phyloP scores from a whole-genome alignment of 1,284 basidiomycete species.

The Boletus chippewaensis region DNA sequence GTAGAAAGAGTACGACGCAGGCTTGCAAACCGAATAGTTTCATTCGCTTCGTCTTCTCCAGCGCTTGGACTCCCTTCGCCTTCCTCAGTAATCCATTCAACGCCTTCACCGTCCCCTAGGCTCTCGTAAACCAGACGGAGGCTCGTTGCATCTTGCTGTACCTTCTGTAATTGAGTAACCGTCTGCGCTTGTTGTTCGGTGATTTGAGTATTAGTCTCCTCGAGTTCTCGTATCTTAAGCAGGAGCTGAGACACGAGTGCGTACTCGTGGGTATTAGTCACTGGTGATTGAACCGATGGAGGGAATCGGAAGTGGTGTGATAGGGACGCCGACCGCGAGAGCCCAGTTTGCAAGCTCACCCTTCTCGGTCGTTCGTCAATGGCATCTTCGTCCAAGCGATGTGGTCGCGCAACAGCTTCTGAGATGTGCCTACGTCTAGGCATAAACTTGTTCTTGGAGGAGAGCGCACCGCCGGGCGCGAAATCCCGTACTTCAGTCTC shows the following conservation, averaged over 20 bases:
- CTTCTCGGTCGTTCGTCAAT: conserved; percentile 21
- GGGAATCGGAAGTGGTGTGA: conserved; percentile 21
- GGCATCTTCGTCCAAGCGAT: conserved; percentile 1
- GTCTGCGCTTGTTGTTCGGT: conserved; percentile 61
- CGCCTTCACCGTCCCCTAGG: conserved; percentile 50
- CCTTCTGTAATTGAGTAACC: conserved; percentile 52
- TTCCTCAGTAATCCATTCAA: conserved; percentile 33
- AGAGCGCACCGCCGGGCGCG: conserved; percentile 49
- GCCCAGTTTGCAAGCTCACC: conserved; percentile 12
- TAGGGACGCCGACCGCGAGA: conserved; percentile 26
- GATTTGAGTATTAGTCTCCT: conserved; percentile 68
- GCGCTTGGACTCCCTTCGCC: conserved; percentile 30
- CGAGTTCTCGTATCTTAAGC: conserved; percentile 72
- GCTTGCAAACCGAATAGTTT: conserved; percentile 42
- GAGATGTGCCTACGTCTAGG: conserved; percentile 28
- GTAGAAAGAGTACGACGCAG: conserved; percentile 37
- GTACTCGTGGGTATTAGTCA: conserved; percentile 36
- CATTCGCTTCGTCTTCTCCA: conserved; percentile 22
- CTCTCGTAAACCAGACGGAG: conserved; percentile 69
- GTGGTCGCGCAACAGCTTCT: conserved; percentile 19
- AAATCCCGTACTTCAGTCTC: conserved; percentile 46
- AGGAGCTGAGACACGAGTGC: conserved; percentile 66
- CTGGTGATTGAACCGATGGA: conserved; percentile 12
- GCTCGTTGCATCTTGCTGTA: conserved; percentile 63
- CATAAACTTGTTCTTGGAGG: conserved; percentile 20